phyloP scores from a whole-genome alignment of 768 basidiomycete species.

The Agrocybe pediades region DNA sequence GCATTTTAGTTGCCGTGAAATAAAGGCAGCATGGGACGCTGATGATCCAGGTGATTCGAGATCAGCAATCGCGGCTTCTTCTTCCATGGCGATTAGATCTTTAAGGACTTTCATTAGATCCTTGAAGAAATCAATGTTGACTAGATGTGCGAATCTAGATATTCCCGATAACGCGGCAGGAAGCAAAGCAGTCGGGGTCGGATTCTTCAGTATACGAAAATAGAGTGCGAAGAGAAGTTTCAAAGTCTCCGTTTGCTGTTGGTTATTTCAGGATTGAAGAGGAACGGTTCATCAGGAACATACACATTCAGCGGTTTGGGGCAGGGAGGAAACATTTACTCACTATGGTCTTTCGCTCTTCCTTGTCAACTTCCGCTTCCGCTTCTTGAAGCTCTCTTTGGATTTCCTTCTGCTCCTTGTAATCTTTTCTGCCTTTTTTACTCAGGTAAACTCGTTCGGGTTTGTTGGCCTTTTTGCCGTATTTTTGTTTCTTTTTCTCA shows the following conservation, averaged over 20 bases:
- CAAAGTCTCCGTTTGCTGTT: slow-evolving; percentile 95
- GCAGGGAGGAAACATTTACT: slow-evolving; percentile 31
- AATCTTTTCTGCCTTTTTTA: slow-evolving; percentile 85
- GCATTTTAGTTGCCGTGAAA: slow-evolving; percentile 72
- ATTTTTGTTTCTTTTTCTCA: slow-evolving; percentile 41
- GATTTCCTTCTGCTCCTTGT: slow-evolving; percentile 89
- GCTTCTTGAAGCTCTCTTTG: slow-evolving; percentile 93
- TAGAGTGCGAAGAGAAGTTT: slow-evolving; percentile 97
- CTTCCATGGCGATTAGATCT: slow-evolving; percentile 63
- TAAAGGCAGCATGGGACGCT: slow-evolving; percentile 15
- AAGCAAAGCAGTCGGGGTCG: slow-evolving; percentile 74
- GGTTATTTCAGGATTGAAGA: slow-evolving; percentile 1
- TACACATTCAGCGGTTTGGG: slow-evolving; percentile 9
- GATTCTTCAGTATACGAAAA: slow-evolving; percentile 92
- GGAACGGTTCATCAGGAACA: too few relatives aligned
- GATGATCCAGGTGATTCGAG: slow-evolving; percentile 18
- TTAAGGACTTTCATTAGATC: slow-evolving; percentile 90
- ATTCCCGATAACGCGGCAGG: slow-evolving; percentile 90
- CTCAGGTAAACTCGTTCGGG: slow-evolving; percentile 75
- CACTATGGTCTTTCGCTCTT: slow-evolving; percentile 83
- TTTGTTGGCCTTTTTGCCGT: slow-evolving; percentile 55
- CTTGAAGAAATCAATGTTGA: slow-evolving; percentile 98
- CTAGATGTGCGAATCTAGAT: slow-evolving; percentile 91
- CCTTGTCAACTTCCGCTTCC: slow-evolving; percentile 89
- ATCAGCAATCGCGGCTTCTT: slow-evolving; percentile 30